These are phyloP conservation scores for Kickxella alabastrina DNA, from an alignment of 192 early-diverging fungal genomes.

Conservation along the genomic window DNA sequence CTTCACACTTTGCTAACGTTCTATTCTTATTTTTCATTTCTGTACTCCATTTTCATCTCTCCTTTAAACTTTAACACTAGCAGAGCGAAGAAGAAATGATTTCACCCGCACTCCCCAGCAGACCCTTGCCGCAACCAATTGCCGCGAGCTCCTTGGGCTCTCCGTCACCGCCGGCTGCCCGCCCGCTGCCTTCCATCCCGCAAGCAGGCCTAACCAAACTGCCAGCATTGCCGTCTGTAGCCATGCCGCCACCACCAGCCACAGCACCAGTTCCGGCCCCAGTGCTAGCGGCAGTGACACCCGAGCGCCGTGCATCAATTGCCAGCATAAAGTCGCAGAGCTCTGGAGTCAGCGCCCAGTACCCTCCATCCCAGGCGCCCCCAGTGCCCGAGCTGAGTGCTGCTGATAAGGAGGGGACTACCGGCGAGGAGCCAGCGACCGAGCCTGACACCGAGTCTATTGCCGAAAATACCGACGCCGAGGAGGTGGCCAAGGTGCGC, in stretches of 20 bases:
- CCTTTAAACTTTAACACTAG: conserved; percentile 6
- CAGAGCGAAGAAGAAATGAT: conserved; percentile 14
- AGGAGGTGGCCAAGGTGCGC: conserved; percentile 11
- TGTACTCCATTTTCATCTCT: too few relatives aligned
- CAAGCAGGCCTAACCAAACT: conserved; percentile 9
- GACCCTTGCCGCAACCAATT: conserved; percentile 37
- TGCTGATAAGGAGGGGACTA: not conserved
- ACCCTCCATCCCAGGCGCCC: not conserved
- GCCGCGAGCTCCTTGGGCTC: conserved; percentile 8
- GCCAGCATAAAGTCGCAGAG: not conserved
- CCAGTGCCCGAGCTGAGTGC: conserved; percentile 4
- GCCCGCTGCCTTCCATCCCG: conserved; percentile 22
- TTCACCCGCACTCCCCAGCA: conserved; percentile 26
- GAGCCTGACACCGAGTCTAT: not conserved
- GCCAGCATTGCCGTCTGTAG: conserved; percentile 19
- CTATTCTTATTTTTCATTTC: too few relatives aligned
- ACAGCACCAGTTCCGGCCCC: not conserved
- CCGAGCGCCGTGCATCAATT: conserved; percentile 14
- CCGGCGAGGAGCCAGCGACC: not conserved
- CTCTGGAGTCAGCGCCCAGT: not conserved
- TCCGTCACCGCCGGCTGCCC: conserved; percentile 13
- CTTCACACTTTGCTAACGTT: not conserved
- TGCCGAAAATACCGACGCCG: not conserved
- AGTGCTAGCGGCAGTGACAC: conserved; percentile 6
- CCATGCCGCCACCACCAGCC: conserved; percentile 12